Conservation (phyloP, 768 basidiomycete species). For the Lactarius psammicola region DNA sequence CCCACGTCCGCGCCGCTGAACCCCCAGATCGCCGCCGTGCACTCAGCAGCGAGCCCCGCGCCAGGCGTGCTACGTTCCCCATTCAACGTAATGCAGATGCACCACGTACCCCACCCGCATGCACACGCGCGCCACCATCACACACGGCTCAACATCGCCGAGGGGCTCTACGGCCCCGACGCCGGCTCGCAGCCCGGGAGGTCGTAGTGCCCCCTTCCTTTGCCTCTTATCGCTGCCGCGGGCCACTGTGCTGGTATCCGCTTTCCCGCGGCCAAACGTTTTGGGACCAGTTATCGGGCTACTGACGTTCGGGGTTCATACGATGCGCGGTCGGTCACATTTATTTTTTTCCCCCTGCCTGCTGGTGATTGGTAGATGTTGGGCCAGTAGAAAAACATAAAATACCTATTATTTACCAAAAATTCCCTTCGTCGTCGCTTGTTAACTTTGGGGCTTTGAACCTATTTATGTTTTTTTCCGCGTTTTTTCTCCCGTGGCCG, state of each 20-base stretch:
- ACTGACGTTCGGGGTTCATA: neutral
- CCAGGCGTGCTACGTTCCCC: slow-evolving; percentile 52
- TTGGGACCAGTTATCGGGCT: neutral
- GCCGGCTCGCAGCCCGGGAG: slow-evolving; percentile 3
- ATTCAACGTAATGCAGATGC: slow-evolving; percentile 62
- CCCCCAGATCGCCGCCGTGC: slow-evolving; percentile 12
- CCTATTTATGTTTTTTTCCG: neutral
- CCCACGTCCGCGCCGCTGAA: slow-evolving; percentile 12
- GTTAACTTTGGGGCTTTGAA: slow-evolving; percentile 5
- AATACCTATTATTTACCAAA: neutral
- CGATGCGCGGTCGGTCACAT: neutral
- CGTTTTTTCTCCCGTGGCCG: neutral
- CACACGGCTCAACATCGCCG: slow-evolving; percentile 44
- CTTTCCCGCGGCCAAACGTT: neutral
- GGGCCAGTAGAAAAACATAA: neutral
- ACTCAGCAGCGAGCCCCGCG: slow-evolving; percentile 14
- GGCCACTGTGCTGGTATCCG: neutral
- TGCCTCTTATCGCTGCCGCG: neutral
- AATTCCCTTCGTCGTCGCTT: slow-evolving; percentile 5
- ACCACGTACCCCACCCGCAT: slow-evolving; percentile 78
- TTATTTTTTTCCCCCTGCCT: neutral
- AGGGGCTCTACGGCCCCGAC: slow-evolving; percentile 32
- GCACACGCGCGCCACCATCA: slow-evolving; percentile 75
- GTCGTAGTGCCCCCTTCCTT: neutral
- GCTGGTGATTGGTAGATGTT: neutral